These are phyloP conservation scores for Dendrothele bispora DNA, from an alignment of 768 basidiomycete species.

Conservation along the genomic window DNA sequence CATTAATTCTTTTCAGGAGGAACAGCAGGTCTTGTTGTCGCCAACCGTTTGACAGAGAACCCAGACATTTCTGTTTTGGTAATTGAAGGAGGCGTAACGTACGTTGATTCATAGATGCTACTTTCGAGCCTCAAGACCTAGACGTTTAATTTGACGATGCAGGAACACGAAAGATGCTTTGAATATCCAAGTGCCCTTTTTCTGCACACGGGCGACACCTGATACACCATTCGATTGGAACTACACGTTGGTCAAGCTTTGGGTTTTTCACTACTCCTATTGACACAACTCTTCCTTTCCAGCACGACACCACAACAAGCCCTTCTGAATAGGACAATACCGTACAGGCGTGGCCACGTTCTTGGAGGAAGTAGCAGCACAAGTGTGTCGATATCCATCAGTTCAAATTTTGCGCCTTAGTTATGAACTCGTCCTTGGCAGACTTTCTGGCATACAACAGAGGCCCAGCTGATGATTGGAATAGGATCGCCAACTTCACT, in stretches of 20 bases:
- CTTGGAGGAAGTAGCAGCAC: background rate
- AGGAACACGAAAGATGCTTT: no score
- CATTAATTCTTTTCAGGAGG: no score
- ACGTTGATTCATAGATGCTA: no score
- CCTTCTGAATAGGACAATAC: background rate
- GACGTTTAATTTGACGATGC: no score
- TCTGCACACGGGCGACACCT: background rate
- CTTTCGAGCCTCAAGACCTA: no score
- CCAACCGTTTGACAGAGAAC: slow-evolving; percentile 10
- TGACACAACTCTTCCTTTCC: background rate
- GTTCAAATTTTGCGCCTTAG: background rate
- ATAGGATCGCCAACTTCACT: slow-evolving; percentile 9
- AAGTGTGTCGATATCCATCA: background rate
- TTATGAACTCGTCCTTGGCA: background rate
- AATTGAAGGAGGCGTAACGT: slow-evolving; percentile 27
- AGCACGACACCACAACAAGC: background rate
- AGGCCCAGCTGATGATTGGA: slow-evolving; percentile 11
- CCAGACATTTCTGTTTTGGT: slow-evolving; percentile 21
- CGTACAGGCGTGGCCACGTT: background rate
- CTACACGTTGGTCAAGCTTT: background rate
- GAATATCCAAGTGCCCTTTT: no score
- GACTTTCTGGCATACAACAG: slow-evolving; percentile 8
- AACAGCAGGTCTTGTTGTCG: slow-evolving; percentile 25
- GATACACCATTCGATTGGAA: background rate
- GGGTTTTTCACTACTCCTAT: no score